These are phyloP conservation scores for Primulina huaijiensis DNA, from an alignment of 257 asterid species.

Conservation along the genomic window DNA sequence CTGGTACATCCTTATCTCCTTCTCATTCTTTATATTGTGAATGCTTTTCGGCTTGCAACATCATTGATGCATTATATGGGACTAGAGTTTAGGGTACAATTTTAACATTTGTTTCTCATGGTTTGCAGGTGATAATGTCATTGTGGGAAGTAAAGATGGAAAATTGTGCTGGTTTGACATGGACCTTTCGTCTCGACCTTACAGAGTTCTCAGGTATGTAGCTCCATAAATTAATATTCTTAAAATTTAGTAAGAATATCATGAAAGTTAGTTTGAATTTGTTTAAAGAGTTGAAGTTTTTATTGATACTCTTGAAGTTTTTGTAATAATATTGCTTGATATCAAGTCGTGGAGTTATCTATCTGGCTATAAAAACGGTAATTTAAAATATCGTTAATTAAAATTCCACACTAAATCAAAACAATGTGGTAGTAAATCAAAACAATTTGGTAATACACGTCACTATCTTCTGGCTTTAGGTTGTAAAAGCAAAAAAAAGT, in stretches of 20 bases:
- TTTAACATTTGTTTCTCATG: constrained; percentile 16
- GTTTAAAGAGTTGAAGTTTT: background rate
- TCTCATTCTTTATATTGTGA: background rate
- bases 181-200: constrained; percentile 96
- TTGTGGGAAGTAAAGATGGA: constrained; percentile 95
- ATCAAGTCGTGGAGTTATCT: background rate
- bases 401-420: too few species aligned
- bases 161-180: constrained; percentile 98
- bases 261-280: too few species aligned
- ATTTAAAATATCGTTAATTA: too few species aligned
- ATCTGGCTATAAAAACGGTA: background rate
- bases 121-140: constrained; percentile 80
- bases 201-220: constrained; percentile 74
- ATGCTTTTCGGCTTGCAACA: background rate
- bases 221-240: constrained; percentile 6
- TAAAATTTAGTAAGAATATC: background rate
- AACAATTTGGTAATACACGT: background rate
- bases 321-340: background rate
- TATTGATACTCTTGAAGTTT: background rate
- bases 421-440: background rate
- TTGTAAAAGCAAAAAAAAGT: background rate
- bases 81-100: background rate
- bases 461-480: background rate
- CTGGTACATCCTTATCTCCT: constrained; percentile 47
- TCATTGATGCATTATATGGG: background rate